Evolutionary conservation across 2,329 filamentous ascomycete species (phyloP), one percentile per base, ranked within the genome.

Genomic region (Leptographium wingfieldii): DNA sequence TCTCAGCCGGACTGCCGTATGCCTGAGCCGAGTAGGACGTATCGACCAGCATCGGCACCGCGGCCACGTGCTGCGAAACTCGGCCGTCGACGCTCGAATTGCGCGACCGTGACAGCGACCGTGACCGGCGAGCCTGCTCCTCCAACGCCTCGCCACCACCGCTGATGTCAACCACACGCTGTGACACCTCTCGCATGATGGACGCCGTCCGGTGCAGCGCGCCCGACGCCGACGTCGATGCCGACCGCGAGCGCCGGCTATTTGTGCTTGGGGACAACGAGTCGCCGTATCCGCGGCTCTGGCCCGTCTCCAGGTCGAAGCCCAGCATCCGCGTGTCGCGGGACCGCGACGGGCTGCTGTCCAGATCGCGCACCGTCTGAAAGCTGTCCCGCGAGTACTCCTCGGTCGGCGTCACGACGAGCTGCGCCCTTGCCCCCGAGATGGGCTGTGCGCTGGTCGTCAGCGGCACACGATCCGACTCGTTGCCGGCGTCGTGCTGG

Each of bases 101-200:
- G 16, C 16, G 77, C 66, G 75, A 85, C 66, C 70, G 82, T 71
- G 74, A 86, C 70, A 75, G 81, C 72, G 58, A 59, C 29, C 58
- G 38, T 0, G 40, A 86, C 71, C 76, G 85, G 76, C 83, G 80
- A 29, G 85, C 79, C 57, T 82, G 84, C 63, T 87, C 84, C 70
- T 96, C 90, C 19, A 92, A 78, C 25, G 89, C 76, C 66, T 96
- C 90, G 5, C 86, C 87, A 68, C 97, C 94, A 69, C 95, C 95
- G 73, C 91, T 96, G 67, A 99, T 82, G 69, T 97, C 97, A 68
- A 99, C 94, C 60, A 99, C 92, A 76, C 94, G 90, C 74, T 96
- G 92, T 38, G 95, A 97, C 84, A 99, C 95, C 63, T 84, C 84
- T 65, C 87, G 82, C 72, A 92, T 83, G 66, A 91, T 89, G 10